Evolutionary conservation across 1,139 yeast species (phyloP), one percentile per base, ranked within the genome.

Genomic region (Kurtzmaniella quercitrusa): DNA sequence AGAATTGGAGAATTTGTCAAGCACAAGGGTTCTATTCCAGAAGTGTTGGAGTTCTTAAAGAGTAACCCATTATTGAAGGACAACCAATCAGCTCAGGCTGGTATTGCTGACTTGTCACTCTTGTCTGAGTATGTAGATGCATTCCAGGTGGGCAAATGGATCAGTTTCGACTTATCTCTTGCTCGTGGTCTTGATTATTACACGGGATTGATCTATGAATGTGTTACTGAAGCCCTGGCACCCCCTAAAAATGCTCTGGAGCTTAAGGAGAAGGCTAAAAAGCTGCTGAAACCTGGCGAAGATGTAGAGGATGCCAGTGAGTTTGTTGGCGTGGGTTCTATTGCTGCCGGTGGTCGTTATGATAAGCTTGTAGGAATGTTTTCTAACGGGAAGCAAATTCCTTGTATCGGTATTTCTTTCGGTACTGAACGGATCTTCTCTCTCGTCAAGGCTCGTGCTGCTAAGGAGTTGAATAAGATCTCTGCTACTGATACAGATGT

Each of bases 321-420:
- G 52, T 89, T 86, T 57, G 98, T 93, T 41, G 98, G 98, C 56
- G 97, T 93, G 42, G 98, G 98, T 25, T 91, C 98, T 8, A 89
- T 93, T 56, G 96, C 96, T 45, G 98, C 96, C 39, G 98, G 98
- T 68, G 98, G 98, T 53, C 87, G 98, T 66, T 93, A 93, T 66
- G 98, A 93, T 64, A 85, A 86, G 56, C 77, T 93, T 50, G 98
- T 93, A 29, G 96, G 96, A 53, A 93, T 93, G 98, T 93, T 93
- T 65, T 84, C 96, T 49, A 83, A 81, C 59, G 93, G 93, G 53
- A 89, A 90, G 68, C 85, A 93, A 23, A 90, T 93, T 57, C 98
- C 98, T 19, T 93, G 98, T 73, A 95, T 93, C 42, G 98, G 98
- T 65, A 74, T 91, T 44, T 91, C 98, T 3, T 93, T 93, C 58